A percentile compares a stretch with the other conserved stretches of the same genome.
Conservation (phyloP, 2,329 filamentous ascomycete genomes). For the Colletotrichum agaves region DNA sequence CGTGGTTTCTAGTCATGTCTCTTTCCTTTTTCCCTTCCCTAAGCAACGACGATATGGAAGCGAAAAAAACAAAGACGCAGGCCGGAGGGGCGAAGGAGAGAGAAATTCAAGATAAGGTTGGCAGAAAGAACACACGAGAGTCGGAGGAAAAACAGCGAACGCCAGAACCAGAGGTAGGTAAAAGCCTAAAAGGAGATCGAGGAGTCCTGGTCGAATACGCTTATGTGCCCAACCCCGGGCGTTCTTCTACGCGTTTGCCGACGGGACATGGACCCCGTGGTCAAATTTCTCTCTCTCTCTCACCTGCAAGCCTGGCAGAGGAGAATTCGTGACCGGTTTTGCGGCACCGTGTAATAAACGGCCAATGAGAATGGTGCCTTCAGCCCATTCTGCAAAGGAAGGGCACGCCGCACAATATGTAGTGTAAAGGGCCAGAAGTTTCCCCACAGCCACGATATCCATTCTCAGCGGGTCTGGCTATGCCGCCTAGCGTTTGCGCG, state of each 20-base stretch:
- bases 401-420: not conserved
- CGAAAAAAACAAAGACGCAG: no score
- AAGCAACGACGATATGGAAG: no score
- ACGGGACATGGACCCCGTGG: not conserved
- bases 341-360: not conserved
- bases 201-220: conserved; percentile 6
- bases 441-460: not conserved
- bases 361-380: not conserved
- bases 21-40: no score
- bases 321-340: not conserved
- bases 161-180: not conserved
- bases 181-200: not conserved
- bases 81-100: no score
- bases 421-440: no score
- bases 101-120: no score
- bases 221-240: not conserved
- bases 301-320: no score
- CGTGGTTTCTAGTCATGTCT: no score
- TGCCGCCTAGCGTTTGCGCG: not conserved
- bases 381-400: not conserved
- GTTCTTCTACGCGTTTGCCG: not conserved
- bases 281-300: not conserved
- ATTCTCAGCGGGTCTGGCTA: not conserved
- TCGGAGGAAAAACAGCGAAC: not conserved
- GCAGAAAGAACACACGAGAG: not conserved